Evolutionary conservation across 495 filamentous ascomycete species (phyloP), one percentile per base, ranked within the genome.

Genomic region (Thermothielavioides terrestris): DNA sequence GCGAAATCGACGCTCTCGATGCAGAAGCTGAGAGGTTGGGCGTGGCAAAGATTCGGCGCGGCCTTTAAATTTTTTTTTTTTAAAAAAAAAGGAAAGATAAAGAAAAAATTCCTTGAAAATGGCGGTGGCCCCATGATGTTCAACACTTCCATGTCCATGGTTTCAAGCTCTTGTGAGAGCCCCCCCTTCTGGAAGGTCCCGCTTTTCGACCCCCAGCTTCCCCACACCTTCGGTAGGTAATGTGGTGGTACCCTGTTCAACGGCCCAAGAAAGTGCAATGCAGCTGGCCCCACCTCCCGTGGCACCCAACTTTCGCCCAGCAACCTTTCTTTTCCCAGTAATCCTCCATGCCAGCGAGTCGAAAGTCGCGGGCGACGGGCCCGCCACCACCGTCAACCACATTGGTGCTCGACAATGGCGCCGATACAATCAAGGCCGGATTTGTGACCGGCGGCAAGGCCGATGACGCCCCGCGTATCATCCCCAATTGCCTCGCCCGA

Each of bases 351-450:
- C 67, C 72, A 6, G 69, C 66, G 25, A 50, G 66, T 32, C 43
- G 51, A 26, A 73, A 72, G 51, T 66, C 69, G 18, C 74, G 69
- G 36, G 47, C 56, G 6, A 54, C 65, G 4, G 64, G 63, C n/a
- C 70, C 72, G 6, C 46, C 63, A 10, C 65, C 68, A 8, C 82
- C 85, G 0, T 65, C 79, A 9, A 75, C 77, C 52, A 94, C 90
- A 0, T 80, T 97, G 38, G 76, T 99, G 39, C 71, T 97, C 56
- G 94, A 99, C 72, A 97, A 97, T 74, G 94, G 92, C 58, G 89
- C 83, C 25, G 86, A 86, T 64, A 91, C 84, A 4, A 84, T 97
- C 65, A 99, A 99, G 74, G 89, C 90, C 21, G 91, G 92, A 52
- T 88, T 91, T 60, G 78, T 83, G 26, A 68, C 74, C 41, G 46